Percentiles rank a stretch among this genome's conserved stretches.
These are phyloP conservation scores for Groenewaldozyma auringiensis DNA, from an alignment of 1,139 yeast species.

Conservation along the genomic window DNA sequence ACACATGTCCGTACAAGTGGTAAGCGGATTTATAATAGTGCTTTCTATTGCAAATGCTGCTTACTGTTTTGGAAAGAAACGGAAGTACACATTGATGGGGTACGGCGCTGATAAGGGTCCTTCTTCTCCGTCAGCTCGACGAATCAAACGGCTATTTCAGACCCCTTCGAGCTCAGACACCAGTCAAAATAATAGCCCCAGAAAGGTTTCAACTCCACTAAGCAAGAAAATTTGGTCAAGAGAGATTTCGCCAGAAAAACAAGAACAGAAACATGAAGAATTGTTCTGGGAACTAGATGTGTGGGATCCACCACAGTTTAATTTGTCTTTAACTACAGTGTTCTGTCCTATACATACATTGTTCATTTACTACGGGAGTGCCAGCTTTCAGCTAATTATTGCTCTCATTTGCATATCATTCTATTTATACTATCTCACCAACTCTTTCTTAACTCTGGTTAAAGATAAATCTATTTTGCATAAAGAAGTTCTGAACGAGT, in stretches of 20 bases:
- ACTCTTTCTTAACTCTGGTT: conserved; percentile 41
- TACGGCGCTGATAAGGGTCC: conserved; percentile 34
- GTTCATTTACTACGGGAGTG: conserved; percentile 37
- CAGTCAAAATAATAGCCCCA: neutral
- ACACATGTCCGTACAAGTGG: neutral
- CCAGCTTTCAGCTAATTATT: conserved; percentile 34
- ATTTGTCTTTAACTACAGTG: conserved; percentile 40
- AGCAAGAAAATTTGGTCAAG: neutral
- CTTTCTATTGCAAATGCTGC: conserved; percentile 25
- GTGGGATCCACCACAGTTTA: conserved; percentile 54
- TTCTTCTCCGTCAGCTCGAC: conserved; percentile 36
- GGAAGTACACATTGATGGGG: conserved; percentile 38
- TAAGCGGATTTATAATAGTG: neutral
- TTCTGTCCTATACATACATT: conserved; percentile 53
- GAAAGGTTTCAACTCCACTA: neutral
- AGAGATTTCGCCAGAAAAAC: neutral
- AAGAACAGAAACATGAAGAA: conserved; percentile 9
- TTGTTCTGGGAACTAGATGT: conserved; percentile 46
- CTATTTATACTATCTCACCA: conserved; percentile 36
- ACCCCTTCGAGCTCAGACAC: neutral
- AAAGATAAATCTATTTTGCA: conserved; percentile 55
- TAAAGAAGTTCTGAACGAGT: conserved; percentile 58
- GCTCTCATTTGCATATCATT: conserved; percentile 32
- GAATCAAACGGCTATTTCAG: conserved; percentile 7
- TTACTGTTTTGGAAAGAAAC: conserved; percentile 30